Evolutionary conservation across 495 filamentous ascomycete species (phyloP).

Genomic region (Xylaria bambusicola): DNA sequence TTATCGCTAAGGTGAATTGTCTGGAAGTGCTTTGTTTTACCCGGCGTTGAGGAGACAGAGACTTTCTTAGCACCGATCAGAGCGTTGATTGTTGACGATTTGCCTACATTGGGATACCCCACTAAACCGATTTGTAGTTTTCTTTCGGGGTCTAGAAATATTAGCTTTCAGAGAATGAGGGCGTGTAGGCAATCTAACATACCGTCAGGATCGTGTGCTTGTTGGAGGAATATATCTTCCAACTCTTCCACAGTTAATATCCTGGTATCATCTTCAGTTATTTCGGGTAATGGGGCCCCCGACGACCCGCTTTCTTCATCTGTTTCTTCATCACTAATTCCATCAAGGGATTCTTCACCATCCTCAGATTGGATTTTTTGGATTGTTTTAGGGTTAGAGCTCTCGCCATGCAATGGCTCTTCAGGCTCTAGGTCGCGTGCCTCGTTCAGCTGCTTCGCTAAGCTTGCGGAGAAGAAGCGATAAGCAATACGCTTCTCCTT

Average conservation of each 20-base stretch:
- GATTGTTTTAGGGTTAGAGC: conserved; percentile 35
- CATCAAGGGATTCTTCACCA: conserved; percentile 19
- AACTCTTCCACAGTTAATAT: conserved; percentile 92
- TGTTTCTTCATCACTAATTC: conserved; percentile 44
- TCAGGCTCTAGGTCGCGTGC: conserved; percentile 55
- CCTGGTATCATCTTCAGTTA: conserved; percentile 61
- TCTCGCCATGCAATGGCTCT: conserved; percentile 30
- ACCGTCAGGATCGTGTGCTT: conserved; percentile 63
- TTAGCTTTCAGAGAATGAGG: neutral
- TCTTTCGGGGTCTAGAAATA: conserved; percentile 44
- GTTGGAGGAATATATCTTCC: conserved; percentile 80
- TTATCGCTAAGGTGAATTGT: conserved; percentile 90
- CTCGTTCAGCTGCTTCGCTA: conserved; percentile 88
- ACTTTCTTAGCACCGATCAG: conserved; percentile 98
- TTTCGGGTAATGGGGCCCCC: conserved; percentile 33
- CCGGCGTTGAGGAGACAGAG: conserved; percentile 94
- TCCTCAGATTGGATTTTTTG: conserved; percentile 19
- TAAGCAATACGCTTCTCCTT: conserved; percentile 78
- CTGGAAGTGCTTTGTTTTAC: conserved; percentile 99
- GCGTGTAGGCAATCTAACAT: conserved; percentile 16
- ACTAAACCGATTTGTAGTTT: conserved; percentile 92
- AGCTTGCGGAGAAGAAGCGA: conserved; percentile 90
- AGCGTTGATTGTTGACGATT: conserved; percentile 98
- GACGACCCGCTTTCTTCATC: conserved; percentile 29
- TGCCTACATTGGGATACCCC: conserved; percentile 98